Evolutionary conservation across 2,329 filamentous ascomycete species (phyloP).

Genomic region (Pyricularia sp.): DNA sequence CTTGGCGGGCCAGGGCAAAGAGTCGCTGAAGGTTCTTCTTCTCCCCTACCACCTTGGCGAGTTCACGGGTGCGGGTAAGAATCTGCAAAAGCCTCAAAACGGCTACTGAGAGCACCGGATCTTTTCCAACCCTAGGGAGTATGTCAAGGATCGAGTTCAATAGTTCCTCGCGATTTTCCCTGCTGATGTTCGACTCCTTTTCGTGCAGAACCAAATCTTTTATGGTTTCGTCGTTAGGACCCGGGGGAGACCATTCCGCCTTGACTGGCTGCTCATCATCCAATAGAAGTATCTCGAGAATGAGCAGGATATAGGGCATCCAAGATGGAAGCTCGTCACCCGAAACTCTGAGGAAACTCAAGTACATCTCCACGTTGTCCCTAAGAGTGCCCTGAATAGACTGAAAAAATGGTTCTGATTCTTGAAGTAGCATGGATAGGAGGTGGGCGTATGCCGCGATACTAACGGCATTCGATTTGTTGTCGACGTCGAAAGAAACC

Average conservation of each 20-base stretch:
- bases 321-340: slow-evolving; percentile 67
- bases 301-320: slow-evolving; percentile 80
- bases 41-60: slow-evolving; percentile 67
- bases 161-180: slow-evolving; percentile 55
- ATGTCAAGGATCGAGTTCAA: slow-evolving; percentile 71
- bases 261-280: slow-evolving; percentile 73
- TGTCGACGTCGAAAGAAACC: slow-evolving; percentile 51
- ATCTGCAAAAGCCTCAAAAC: slow-evolving; percentile 76
- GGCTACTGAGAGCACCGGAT: slow-evolving; percentile 71
- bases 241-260: slow-evolving; percentile 54
- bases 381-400: slow-evolving; percentile 62
- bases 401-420: slow-evolving; percentile 62
- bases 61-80: slow-evolving; percentile 62
- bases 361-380: slow-evolving; percentile 61
- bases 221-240: slow-evolving; percentile 32
- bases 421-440: slow-evolving; percentile 74
- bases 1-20: slow-evolving; percentile 91
- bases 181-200: slow-evolving; percentile 48
- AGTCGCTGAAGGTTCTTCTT: slow-evolving; percentile 81
- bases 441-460: slow-evolving; percentile 88
- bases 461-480: slow-evolving; percentile 48
- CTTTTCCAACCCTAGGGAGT: slow-evolving; percentile 75
- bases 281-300: slow-evolving; percentile 80
- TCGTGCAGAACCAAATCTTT: slow-evolving; percentile 43
- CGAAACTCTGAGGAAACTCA: slow-evolving; percentile 64